Conservation (phyloP, 805 yeast genomes). For the Myxozyma geophila region DNA sequence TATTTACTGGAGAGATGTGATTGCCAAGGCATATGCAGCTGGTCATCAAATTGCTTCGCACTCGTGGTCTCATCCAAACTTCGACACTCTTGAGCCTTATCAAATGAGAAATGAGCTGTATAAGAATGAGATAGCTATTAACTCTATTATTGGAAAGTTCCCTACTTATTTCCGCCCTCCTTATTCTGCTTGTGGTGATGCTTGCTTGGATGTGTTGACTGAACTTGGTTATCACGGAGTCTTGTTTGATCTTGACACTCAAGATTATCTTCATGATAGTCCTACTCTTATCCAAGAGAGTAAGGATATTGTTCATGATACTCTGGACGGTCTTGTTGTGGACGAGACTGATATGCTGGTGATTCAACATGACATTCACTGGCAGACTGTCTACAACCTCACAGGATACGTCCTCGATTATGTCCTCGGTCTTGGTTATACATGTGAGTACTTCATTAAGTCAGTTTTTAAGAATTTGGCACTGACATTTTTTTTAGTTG, state of each 20-base stretch:
- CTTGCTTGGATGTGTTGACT: constrained; percentile 17
- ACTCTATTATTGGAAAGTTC: constrained; percentile 22
- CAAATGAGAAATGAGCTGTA: constrained; percentile 19
- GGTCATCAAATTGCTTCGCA: constrained; percentile 34
- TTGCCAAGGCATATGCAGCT: constrained; percentile 11
- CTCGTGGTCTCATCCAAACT: constrained; percentile 30
- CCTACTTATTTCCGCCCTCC: constrained; percentile 32
- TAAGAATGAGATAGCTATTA: constrained; percentile 32
- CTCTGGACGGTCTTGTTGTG: constrained; percentile 1
- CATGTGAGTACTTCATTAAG: not conserved
- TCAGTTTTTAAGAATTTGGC: not conserved
- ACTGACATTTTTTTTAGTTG: constrained; percentile 11
- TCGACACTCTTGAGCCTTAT: constrained; percentile 5
- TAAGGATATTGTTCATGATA: constrained; percentile 20
- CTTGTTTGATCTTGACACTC: constrained; percentile 27
- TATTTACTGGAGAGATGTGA: constrained; percentile 19
- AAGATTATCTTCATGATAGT: constrained; percentile 24
- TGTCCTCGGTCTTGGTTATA: constrained; percentile 1
- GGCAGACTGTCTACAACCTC: constrained; percentile 28
- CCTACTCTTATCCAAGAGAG: constrained; percentile 15
- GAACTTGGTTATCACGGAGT: constrained; percentile 31
- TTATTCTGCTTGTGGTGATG: constrained; percentile 19
- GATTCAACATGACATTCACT: constrained; percentile 29
- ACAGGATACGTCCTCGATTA: constrained; percentile 21
- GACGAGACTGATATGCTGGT: constrained; percentile 10